phyloP scores from a whole-genome alignment of 2,329 filamentous ascomycete genomes.

The Fusarium brevicatenulatum region DNA sequence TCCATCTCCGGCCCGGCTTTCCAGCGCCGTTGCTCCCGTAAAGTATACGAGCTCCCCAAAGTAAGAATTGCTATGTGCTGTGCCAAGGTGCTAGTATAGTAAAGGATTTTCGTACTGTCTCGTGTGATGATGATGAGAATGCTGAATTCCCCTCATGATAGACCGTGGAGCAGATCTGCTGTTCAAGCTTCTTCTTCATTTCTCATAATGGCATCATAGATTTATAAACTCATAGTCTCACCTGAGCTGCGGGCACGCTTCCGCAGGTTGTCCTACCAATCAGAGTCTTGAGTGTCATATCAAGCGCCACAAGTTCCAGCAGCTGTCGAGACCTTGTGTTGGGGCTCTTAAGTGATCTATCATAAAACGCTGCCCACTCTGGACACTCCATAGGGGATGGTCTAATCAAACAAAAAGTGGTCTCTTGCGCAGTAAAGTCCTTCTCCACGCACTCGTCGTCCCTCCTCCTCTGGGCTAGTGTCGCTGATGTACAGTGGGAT shows the following conservation, averaged over 20 bases:
- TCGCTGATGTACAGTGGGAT: slow-evolving; percentile 23
- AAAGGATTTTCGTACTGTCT: slow-evolving; percentile 10
- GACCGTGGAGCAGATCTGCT: slow-evolving; percentile 4
- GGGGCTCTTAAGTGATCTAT: slow-evolving; percentile 32
- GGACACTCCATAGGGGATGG: slow-evolving; percentile 8
- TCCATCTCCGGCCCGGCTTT: slow-evolving; percentile 2
- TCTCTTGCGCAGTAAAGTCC: slow-evolving; percentile 12
- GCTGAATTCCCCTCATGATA: not conserved
- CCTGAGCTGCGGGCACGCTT: slow-evolving; percentile 13
- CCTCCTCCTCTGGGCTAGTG: slow-evolving; percentile 13
- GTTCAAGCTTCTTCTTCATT: slow-evolving; percentile 14
- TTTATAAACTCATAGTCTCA: slow-evolving; percentile 29
- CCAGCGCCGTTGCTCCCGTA: slow-evolving; percentile 5
- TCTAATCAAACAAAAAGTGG: slow-evolving; percentile 42
- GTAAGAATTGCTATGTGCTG: not conserved
- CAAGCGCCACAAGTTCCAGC: slow-evolving; percentile 22
- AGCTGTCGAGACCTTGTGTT: slow-evolving; percentile 18
- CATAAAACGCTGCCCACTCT: slow-evolving; percentile 26
- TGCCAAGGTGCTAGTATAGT: slow-evolving; percentile 11
- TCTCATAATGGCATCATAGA: slow-evolving; percentile 33
- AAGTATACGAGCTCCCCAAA: not conserved
- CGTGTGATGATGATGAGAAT: not conserved
- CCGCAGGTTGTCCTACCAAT: not conserved
- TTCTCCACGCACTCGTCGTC: slow-evolving; percentile 14
- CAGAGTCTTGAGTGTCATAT: slow-evolving; percentile 24